Percentiles rank a stretch among this genome's conserved stretches.
phyloP scores from a whole-genome alignment of 805 yeast species.

The Kodamaea restingae region DNA sequence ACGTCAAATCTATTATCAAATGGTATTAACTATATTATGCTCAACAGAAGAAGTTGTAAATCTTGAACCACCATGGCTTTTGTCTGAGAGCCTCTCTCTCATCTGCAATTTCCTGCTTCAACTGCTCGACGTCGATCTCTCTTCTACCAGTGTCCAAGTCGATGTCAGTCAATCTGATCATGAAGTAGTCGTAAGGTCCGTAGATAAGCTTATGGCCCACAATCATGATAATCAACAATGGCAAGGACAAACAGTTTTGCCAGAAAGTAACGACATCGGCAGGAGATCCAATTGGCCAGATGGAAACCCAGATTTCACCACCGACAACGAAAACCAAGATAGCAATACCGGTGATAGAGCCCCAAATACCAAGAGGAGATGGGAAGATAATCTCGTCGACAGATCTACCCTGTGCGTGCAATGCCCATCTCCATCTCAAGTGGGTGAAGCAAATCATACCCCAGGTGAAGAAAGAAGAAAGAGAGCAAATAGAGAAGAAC shows the following conservation, averaged over 20 bases:
- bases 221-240: constrained; percentile 41
- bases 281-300: constrained; percentile 31
- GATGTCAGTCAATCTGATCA: constrained; percentile 31
- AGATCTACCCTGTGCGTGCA: constrained; percentile 29
- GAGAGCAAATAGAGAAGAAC: constrained; percentile 39
- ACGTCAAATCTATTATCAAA: too few species aligned
- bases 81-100: constrained; percentile 26
- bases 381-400: constrained; percentile 32
- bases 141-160: constrained; percentile 45
- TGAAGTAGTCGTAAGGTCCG: constrained; percentile 25
- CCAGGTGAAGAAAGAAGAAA: constrained; percentile 42
- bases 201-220: constrained; percentile 36
- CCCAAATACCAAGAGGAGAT: constrained; percentile 34
- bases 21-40: too few species aligned
- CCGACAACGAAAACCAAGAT: constrained; percentile 31
- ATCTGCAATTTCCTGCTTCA: constrained; percentile 41
- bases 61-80: constrained; percentile 28
- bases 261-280: constrained; percentile 42
- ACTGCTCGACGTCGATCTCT: constrained; percentile 30
- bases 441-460: constrained; percentile 38
- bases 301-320: constrained; percentile 38
- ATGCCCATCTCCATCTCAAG: constrained; percentile 39
- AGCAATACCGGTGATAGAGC: constrained; percentile 31
- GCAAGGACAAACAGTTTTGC: constrained; percentile 43
- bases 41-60: constrained; percentile 32